Percentiles rank a stretch among this genome's conserved stretches.
phyloP scores from a whole-genome alignment of 2,329 filamentous ascomycete species.

The Ascocoryne sarcoides region DNA sequence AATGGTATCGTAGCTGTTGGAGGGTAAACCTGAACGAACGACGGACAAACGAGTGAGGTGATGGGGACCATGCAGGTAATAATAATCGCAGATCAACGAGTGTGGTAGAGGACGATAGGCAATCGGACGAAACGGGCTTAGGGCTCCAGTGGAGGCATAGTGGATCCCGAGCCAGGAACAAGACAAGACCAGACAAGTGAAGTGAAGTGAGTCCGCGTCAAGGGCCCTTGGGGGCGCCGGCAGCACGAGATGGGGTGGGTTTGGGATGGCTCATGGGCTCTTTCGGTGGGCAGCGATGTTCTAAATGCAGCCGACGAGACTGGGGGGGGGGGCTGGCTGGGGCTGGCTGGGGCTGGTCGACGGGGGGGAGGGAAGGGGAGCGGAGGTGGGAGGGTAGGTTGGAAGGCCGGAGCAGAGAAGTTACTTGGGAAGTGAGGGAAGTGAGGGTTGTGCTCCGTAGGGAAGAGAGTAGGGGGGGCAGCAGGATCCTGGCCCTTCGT shows the following conservation, averaged over 20 bases:
- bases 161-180: constrained; percentile 18
- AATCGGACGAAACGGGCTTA: constrained; percentile 18
- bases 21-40: constrained; percentile 23
- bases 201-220: constrained; percentile 11
- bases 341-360: constrained; percentile 3
- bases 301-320: constrained; percentile 18
- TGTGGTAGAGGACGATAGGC: constrained; percentile 27
- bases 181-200: constrained; percentile 9
- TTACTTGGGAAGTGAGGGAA: no score
- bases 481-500: constrained; percentile 8
- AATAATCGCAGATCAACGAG: constrained; percentile 24
- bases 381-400: no score
- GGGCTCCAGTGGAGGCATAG: constrained; percentile 14
- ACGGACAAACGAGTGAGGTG: constrained; percentile 25
- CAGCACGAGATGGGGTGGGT: constrained; percentile 21
- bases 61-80: constrained; percentile 29
- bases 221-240: constrained; percentile 18
- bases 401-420: no score
- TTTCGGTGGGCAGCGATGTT: constrained; percentile 3
- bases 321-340: background rate
- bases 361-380: no score
- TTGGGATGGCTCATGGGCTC: constrained; percentile 4
- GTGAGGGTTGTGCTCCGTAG: no score
- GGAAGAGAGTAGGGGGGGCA: background rate
- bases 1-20: constrained; percentile 20